These are phyloP conservation scores for Luvunga scandens DNA, from an alignment of 345 rosid genomes.

Conservation along the genomic window DNA sequence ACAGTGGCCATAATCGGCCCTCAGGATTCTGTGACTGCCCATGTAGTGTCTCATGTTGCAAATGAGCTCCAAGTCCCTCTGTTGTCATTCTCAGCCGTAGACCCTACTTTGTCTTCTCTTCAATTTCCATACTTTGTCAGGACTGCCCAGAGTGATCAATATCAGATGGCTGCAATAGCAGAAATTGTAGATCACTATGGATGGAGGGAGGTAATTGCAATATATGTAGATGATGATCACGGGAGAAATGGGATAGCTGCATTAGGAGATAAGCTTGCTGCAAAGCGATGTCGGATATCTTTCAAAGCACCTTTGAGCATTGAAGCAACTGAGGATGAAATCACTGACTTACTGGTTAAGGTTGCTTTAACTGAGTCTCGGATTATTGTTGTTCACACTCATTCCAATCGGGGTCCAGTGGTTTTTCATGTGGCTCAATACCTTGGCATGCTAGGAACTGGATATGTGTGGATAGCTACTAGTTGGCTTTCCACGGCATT, in stretches of 20 bases:
- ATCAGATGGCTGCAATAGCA: slow-evolving; percentile 81
- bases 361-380: slow-evolving; percentile 77
- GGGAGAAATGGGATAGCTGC: slow-evolving; percentile 87
- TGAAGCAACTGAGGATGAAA: slow-evolving; percentile 51
- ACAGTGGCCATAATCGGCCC: slow-evolving; percentile 89
- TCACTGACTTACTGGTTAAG: slow-evolving; percentile 58
- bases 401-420: slow-evolving; percentile 41
- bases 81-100: slow-evolving; percentile 78
- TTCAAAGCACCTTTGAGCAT: slow-evolving; percentile 67
- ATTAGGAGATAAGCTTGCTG: slow-evolving; percentile 66
- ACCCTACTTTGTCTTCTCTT: slow-evolving; percentile 71
- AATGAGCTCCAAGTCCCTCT: slow-evolving; percentile 59
- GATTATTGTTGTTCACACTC: slow-evolving; percentile 64
- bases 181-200: slow-evolving; percentile 56
- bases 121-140: slow-evolving; percentile 76
- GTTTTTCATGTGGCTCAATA: slow-evolving; percentile 56
- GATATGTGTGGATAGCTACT: slow-evolving; percentile 72
- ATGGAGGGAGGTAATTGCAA: slow-evolving; percentile 89
- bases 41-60: slow-evolving; percentile 61
- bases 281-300: slow-evolving; percentile 64
- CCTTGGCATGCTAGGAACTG: slow-evolving; percentile 70
- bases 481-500: slow-evolving; percentile 58
- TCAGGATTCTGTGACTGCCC: slow-evolving; percentile 70
- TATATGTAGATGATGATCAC: slow-evolving; percentile 70
- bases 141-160: slow-evolving; percentile 69